A percentile compares a stretch with the other conserved stretches of the same genome.
Conservation (phyloP, 164 flowering plant genomes). For the Malania oleifera region DNA sequence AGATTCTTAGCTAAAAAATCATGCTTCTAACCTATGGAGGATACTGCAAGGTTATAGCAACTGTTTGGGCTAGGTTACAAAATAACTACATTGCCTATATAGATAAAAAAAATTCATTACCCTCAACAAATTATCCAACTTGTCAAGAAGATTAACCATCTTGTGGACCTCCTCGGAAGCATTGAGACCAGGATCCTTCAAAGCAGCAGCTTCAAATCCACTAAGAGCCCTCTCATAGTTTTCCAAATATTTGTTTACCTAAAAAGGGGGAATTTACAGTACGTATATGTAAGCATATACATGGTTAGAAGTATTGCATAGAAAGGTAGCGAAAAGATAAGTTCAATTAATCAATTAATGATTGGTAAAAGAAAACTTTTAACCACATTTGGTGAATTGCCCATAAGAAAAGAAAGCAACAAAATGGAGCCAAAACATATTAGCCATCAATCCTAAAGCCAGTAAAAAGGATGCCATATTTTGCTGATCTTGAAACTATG, state of each 20-base stretch:
- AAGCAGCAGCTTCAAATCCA: slow-evolving; percentile 92
- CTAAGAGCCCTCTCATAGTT: slow-evolving; percentile 88
- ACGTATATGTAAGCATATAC: background rate
- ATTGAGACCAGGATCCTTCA: slow-evolving; percentile 80
- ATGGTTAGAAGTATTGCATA: background rate
- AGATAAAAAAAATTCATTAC: slow-evolving; percentile 22
- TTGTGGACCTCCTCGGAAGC: slow-evolving; percentile 67
- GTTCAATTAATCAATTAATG: too few relatives aligned
- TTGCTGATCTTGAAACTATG: too few relatives aligned
- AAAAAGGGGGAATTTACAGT: slow-evolving; percentile 7
- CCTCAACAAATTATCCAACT: slow-evolving; percentile 46
- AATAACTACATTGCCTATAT: background rate
- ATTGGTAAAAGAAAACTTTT: too few relatives aligned
- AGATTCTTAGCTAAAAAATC: too few relatives aligned
- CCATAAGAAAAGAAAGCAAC: too few relatives aligned
- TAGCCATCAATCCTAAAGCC: too few relatives aligned
- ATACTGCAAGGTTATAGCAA: too few relatives aligned
- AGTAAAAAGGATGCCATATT: too few relatives aligned
- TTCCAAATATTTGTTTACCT: slow-evolving; percentile 84
- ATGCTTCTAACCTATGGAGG: too few relatives aligned
- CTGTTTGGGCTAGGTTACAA: too few relatives aligned
- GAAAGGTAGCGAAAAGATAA: background rate
- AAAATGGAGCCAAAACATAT: too few relatives aligned
- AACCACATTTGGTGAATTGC: too few relatives aligned
- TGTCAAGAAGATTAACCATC: slow-evolving; percentile 71